Evolutionary conservation across 2,329 filamentous ascomycete species (phyloP).

Genomic region (Neonectria punicea): DNA sequence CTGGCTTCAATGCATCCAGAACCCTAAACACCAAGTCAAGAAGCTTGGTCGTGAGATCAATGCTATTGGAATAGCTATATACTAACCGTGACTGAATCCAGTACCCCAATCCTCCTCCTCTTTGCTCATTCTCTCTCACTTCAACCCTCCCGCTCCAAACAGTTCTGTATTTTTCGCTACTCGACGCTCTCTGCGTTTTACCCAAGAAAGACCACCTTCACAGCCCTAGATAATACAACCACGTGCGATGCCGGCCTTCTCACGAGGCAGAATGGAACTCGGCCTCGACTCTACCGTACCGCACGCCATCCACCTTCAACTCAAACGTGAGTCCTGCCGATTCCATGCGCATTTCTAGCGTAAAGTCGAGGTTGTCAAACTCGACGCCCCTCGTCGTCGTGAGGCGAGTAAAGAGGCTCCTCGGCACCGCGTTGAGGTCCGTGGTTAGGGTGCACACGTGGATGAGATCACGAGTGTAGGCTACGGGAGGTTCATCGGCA

Average conservation of each 20-base stretch:
- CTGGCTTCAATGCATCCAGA: neutral
- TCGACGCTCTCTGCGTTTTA: slow-evolving; percentile 5
- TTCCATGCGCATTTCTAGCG: slow-evolving; percentile 84
- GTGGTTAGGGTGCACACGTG: slow-evolving; percentile 85
- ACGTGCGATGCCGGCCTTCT: neutral
- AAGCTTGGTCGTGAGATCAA: neutral
- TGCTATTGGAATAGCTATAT: neutral
- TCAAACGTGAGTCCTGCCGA: slow-evolving; percentile 82
- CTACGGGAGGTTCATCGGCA: slow-evolving; percentile 70
- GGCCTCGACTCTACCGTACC: slow-evolving; percentile 81
- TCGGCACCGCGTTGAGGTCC: slow-evolving; percentile 79
- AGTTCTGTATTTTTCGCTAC: slow-evolving; percentile 8
- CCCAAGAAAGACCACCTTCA: slow-evolving; percentile 3
- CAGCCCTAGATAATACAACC: neutral
- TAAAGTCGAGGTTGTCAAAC: slow-evolving; percentile 85
- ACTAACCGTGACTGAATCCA: neutral
- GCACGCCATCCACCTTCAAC: slow-evolving; percentile 79
- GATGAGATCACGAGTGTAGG: slow-evolving; percentile 70
- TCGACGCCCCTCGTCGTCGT: slow-evolving; percentile 83
- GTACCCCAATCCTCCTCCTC: neutral
- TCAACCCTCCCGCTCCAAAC: neutral
- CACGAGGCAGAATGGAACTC: slow-evolving; percentile 71
- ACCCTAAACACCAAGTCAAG: neutral
- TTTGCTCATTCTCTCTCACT: neutral
- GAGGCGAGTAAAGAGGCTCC: slow-evolving; percentile 76